Percentiles rank a stretch among this genome's conserved stretches.
Conservation (phyloP, 2,329 filamentous ascomycete species). For the Cyanodermella asteris region DNA sequence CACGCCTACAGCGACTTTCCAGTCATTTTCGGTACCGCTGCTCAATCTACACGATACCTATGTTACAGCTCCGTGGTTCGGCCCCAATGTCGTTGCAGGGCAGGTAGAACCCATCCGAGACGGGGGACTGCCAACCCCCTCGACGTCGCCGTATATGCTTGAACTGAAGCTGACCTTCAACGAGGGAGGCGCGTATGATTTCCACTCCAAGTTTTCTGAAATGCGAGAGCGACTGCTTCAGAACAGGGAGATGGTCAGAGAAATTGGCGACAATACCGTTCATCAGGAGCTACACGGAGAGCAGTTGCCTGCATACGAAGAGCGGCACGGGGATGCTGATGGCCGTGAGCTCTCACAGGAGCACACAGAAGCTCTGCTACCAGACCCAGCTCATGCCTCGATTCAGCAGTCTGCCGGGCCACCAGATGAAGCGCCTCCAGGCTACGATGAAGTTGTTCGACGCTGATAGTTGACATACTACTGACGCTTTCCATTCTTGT, state of each 20-base stretch:
- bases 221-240: conserved; percentile 69
- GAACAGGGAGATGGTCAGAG: conserved; percentile 51
- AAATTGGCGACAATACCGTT: conserved; percentile 38
- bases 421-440: conserved; percentile 62
- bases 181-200: conserved; percentile 87
- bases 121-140: conserved; percentile 56
- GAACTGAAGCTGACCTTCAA: conserved; percentile 78
- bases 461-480: no score
- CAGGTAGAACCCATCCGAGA: conserved; percentile 59
- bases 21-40: conserved; percentile 77
- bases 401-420: conserved; percentile 18
- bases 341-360: conserved; percentile 5
- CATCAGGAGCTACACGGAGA: conserved; percentile 54
- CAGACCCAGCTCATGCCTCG: conserved; percentile 9
- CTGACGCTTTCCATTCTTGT: no score
- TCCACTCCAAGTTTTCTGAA: conserved; percentile 59
- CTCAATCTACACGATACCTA: conserved; percentile 72
- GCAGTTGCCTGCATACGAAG: conserved; percentile 72
- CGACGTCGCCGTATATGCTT: conserved; percentile 46
- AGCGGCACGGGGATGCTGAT: conserved; percentile 19
- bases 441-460: conserved; percentile 86
- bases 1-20: conserved; percentile 41
- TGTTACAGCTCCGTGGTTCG: conserved; percentile 76
- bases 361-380: conserved; percentile 1
- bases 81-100: conserved; percentile 74